Evolutionary conservation across 257 asterid genomes (phyloP).

Genomic region (Jasminum sambac): DNA sequence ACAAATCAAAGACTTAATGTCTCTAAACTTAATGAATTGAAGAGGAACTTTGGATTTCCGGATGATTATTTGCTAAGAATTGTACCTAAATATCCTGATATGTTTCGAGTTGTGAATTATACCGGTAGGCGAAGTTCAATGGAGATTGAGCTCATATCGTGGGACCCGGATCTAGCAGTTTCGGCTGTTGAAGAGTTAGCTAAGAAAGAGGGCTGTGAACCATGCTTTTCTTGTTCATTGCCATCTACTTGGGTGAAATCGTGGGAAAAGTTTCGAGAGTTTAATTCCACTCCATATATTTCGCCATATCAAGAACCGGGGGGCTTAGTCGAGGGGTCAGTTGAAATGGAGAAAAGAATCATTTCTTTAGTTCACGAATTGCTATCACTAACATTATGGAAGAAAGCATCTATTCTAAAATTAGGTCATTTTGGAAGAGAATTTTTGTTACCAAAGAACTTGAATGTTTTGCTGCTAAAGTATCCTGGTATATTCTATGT

Average conservation of each 20-base stretch:
- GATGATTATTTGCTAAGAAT: conserved; percentile 84
- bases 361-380: conserved; percentile 74
- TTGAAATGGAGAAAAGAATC: conserved; percentile 71
- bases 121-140: conserved; percentile 76
- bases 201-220: conserved; percentile 43
- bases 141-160: conserved; percentile 72
- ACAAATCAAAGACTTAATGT: conserved; percentile 65
- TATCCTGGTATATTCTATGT: conserved; percentile 90
- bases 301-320: conserved; percentile 58
- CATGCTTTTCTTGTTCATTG: conserved; percentile 63
- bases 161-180: conserved; percentile 63
- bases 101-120: conserved; percentile 61
- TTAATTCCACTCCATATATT: conserved; percentile 69
- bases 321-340: conserved; percentile 53
- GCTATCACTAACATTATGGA: conserved; percentile 80
- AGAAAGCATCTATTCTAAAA: conserved; percentile 67
- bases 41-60: conserved; percentile 77
- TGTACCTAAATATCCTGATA: conserved; percentile 72
- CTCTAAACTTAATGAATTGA: conserved; percentile 61
- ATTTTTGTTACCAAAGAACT: conserved; percentile 64
- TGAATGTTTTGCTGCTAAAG: conserved; percentile 69
- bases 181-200: conserved; percentile 64
- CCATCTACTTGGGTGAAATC: conserved; percentile 76
- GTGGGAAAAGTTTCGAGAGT: conserved; percentile 73
- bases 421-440: conserved; percentile 76